Percentiles rank a stretch among this genome's conserved stretches.
phyloP scores from a whole-genome alignment of 192 early-diverging fungal genomes.

The Gonapodya sp. region DNA sequence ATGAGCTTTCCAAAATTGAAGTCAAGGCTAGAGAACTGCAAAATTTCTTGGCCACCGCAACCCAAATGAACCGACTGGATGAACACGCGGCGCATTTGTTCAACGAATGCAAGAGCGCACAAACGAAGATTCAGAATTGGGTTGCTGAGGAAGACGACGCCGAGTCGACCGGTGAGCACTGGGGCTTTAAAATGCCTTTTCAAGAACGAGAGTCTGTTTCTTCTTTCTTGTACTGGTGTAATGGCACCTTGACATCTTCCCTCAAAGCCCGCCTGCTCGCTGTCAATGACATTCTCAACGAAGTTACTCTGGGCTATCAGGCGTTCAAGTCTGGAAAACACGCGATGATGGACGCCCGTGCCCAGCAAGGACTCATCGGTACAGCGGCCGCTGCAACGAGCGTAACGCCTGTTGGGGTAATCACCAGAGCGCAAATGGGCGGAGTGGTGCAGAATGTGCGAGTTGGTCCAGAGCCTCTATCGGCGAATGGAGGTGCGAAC shows the following conservation, averaged over 20 bases:
- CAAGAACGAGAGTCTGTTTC: too few species aligned
- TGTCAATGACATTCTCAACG: slow-evolving; percentile 29
- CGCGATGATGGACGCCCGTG: too few species aligned
- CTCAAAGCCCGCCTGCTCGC: slow-evolving; percentile 22
- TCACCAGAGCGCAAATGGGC: too few species aligned
- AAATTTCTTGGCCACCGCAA: slow-evolving; percentile 68
- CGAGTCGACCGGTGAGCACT: slow-evolving; percentile 19
- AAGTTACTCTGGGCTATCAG: slow-evolving; percentile 21
- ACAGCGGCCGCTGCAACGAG: too few species aligned
- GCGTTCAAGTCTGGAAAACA: slow-evolving; percentile 7
- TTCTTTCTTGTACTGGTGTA: background rate
- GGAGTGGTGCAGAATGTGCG: too few species aligned
- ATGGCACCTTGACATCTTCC: background rate
- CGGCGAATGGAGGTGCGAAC: too few species aligned
- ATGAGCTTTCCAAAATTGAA: slow-evolving; percentile 74
- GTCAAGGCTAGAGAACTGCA: slow-evolving; percentile 61
- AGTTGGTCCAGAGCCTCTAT: too few species aligned
- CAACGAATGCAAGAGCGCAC: slow-evolving; percentile 25
- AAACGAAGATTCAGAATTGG: slow-evolving; percentile 25
- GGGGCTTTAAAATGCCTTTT: too few species aligned
- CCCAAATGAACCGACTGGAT: slow-evolving; percentile 39
- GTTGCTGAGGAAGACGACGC: slow-evolving; percentile 25
- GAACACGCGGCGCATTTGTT: slow-evolving; percentile 26
- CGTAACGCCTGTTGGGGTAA: too few species aligned
- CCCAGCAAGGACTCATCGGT: too few species aligned